Evolutionary conservation across 106 monocot genomes (phyloP).

Genomic region (Dendrobium chrysotoxum): DNA sequence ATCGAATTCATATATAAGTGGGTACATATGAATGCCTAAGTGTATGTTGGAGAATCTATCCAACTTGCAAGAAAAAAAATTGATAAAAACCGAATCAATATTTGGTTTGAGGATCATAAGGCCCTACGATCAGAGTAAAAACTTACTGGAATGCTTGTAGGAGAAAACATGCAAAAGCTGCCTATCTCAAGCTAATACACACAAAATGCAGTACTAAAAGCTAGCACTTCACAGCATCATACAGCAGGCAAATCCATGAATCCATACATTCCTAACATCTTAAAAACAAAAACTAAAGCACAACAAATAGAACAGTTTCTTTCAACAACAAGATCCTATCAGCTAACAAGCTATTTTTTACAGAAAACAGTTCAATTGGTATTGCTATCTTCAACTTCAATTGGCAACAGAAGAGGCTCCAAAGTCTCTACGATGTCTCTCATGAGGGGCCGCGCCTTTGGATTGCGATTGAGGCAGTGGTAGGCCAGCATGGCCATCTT

Average conservation of each 20-base stretch:
- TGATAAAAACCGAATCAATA: no score
- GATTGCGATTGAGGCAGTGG: conserved; percentile 53
- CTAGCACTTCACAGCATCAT: not conserved
- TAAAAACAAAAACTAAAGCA: not conserved
- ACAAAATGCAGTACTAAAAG: not conserved
- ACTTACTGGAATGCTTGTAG: no score
- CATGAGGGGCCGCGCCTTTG: conserved; percentile 74
- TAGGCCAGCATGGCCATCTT: conserved; percentile 53
- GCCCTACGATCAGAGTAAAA: no score
- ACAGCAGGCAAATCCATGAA: not conserved
- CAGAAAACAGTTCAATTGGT: not conserved
- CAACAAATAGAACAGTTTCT: not conserved
- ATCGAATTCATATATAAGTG: no score
- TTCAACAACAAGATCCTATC: not conserved
- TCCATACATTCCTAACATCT: not conserved
- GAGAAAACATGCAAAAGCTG: no score
- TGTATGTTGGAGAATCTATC: no score
- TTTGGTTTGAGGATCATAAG: no score
- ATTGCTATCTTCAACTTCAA: not conserved
- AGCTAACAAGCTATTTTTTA: not conserved
- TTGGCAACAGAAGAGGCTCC: conserved; percentile 44
- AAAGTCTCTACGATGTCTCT: conserved; percentile 52
- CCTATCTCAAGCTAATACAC: not conserved
- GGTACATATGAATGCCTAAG: no score
- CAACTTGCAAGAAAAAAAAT: no score